Evolutionary conservation across 106 monocot genomes (phyloP), one percentile per base, ranked within the genome.

Genomic region (Phalaenopsis equestris): DNA sequence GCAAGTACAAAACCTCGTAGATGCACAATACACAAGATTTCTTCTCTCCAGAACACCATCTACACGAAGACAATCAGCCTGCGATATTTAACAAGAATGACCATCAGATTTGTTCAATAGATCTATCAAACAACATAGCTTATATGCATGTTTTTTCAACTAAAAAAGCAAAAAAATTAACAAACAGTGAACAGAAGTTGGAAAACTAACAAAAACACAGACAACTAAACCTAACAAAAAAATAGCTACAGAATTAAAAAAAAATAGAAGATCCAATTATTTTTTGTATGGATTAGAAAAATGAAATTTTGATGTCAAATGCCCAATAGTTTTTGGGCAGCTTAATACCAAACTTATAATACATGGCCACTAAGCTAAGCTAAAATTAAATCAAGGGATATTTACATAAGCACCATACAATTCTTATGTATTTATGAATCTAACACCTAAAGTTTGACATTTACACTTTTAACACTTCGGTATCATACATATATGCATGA

Each of bases 21-120:
- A 95, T 80, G 99, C 99, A 91, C 95, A 95, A 79, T 95, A 99
- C 1, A 99, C 95, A 77, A 99, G 99, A 87, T 99, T 99, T 79
- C 91, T 88, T 91, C 83, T 99, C 58, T 95, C 99, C 85, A 99
- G 84, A 5, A 99, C 99, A 24, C 99, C 99, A 84, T 93, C 95
- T 7, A 95, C 89, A 37, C 86, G 90, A 21, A 99, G 87, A 79
- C 99, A 99, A 77, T 99, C 99, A 72, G 93, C 93, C 99, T 99
- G 85, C 82, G 90, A 58, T 80, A 49, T 76, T 47, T 10, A 76
- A 23, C 47, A 76, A 48, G 3, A 8, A 48, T 48, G 19, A 43
- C 19, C 18, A 43, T 74, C 6, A 42, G 42, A 1, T 70, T 70
- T 30, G 39, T 10, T 15, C 11, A 1, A 14, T 37, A 70, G 12